Conservation (phyloP, 1,284 basidiomycete species). For the Papiliotrema terrestris region DNA sequence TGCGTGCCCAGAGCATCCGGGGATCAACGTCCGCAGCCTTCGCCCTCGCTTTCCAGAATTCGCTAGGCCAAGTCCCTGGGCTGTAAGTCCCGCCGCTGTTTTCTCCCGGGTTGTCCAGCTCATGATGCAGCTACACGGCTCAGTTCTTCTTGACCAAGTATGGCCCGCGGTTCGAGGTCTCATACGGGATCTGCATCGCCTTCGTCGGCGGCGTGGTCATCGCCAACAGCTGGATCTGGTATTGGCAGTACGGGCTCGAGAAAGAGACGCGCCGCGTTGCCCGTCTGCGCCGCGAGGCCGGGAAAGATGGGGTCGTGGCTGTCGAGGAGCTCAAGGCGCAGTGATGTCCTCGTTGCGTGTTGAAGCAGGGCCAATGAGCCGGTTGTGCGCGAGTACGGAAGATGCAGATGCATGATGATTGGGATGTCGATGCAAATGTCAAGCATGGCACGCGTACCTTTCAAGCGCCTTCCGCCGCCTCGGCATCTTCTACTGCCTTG, state of each 20-base stretch:
- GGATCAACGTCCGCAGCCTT: conserved; percentile 15
- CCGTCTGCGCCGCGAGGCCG: conserved; percentile 3
- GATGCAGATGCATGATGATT: no score
- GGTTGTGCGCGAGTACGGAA: no score
- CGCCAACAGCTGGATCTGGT: conserved; percentile 13
- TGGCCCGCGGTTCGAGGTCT: conserved; percentile 12
- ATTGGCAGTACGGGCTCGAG: conserved; percentile 11
- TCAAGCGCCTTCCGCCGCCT: not conserved
- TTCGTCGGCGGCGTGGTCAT: conserved; percentile 7
- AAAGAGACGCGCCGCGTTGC: conserved; percentile 13
- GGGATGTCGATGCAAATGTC: no score
- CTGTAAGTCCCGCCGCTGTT: conserved; percentile 4
- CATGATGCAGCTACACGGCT: conserved; percentile 6
- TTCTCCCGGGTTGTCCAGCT: not conserved
- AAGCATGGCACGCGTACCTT: not conserved
- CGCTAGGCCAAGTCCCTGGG: conserved; percentile 6
- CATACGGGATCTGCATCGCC: conserved; percentile 14
- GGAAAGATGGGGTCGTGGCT: conserved; percentile 7
- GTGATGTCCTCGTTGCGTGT: no score
- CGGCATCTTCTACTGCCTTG: not conserved
- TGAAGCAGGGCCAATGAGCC: no score
- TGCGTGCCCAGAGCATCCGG: conserved; percentile 12
- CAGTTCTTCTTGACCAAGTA: conserved; percentile 13
- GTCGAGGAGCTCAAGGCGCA: not conserved
- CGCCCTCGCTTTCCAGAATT: conserved; percentile 20